These are phyloP conservation scores for Solanum ahanhuiri DNA, from an alignment of 257 asterid genomes.

Conservation along the genomic window DNA sequence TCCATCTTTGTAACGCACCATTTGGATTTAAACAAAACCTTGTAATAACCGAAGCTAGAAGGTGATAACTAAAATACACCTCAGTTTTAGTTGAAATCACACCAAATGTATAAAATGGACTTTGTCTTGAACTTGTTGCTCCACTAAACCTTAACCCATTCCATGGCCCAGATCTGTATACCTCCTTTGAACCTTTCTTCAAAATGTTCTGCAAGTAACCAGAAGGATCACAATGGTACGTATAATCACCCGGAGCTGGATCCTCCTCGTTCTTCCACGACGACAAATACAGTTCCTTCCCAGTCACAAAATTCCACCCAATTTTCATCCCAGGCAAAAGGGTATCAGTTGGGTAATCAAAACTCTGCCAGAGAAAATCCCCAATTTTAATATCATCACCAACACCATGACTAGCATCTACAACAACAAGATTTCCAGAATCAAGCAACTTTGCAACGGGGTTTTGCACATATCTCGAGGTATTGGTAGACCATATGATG, in stretches of 20 bases:
- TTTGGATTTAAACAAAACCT: slow-evolving; percentile 9
- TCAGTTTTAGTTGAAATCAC: slow-evolving; percentile 12
- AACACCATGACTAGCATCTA: not conserved
- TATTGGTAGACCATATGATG: slow-evolving; percentile 15
- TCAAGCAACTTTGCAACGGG: slow-evolving; percentile 10
- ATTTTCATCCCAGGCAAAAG: slow-evolving; percentile 7
- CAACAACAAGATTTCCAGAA: slow-evolving; percentile 16
- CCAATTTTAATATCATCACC: not conserved
- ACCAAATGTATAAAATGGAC: not conserved
- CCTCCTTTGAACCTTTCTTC: not conserved
- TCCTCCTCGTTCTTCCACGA: slow-evolving; percentile 32
- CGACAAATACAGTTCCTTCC: slow-evolving; percentile 6
- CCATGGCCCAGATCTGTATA: slow-evolving; percentile 18
- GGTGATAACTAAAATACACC: slow-evolving; percentile 4
- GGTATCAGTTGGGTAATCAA: slow-evolving; percentile 15
- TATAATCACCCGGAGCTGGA: slow-evolving; percentile 31
- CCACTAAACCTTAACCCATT: slow-evolving; percentile 18
- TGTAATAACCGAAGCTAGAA: slow-evolving; percentile 2
- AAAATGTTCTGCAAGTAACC: slow-evolving; percentile 16
- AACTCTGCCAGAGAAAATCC: slow-evolving; percentile 17
- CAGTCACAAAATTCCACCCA: slow-evolving; percentile 2
- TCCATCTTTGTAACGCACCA: slow-evolving; percentile 21
- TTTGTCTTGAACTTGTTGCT: slow-evolving; percentile 3
- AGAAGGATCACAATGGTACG: slow-evolving; percentile 6
- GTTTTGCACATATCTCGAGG: not conserved